Conservation (phyloP, 148 eudicot species). For the Salicornia ramosissima region DNA sequence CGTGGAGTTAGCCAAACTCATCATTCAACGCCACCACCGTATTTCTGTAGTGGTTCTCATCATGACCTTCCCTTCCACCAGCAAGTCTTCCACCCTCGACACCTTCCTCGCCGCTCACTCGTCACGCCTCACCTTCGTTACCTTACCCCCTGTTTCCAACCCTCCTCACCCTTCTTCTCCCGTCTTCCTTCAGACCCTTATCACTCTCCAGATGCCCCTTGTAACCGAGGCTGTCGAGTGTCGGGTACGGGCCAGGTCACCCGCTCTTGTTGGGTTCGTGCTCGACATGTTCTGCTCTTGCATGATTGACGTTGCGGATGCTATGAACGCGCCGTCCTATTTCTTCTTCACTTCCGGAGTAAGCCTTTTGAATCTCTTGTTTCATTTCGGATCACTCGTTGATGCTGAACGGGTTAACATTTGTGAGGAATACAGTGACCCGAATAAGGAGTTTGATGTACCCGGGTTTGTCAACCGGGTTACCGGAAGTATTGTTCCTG, state of each 20-base stretch:
- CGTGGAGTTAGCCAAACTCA: slow-evolving; percentile 43
- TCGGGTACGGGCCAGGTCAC: neutral
- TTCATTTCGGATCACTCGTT: slow-evolving; percentile 4
- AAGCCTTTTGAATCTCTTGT: slow-evolving; percentile 2
- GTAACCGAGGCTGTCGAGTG: slow-evolving; percentile 17
- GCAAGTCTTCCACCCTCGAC: neutral
- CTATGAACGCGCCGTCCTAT: slow-evolving; percentile 20
- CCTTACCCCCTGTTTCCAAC: slow-evolving; percentile 17
- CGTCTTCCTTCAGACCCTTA: neutral
- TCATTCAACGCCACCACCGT: slow-evolving; percentile 30
- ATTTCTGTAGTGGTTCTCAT: slow-evolving; percentile 34
- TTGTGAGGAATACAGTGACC: neutral
- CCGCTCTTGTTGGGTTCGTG: slow-evolving; percentile 16
- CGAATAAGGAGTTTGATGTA: neutral
- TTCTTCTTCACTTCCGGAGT: slow-evolving; percentile 30
- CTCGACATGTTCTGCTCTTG: slow-evolving; percentile 16
- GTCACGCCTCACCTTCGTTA: slow-evolving; percentile 14
- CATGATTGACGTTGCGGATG: slow-evolving; percentile 4
- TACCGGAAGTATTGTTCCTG: slow-evolving; percentile 7
- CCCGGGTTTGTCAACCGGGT: slow-evolving; percentile 28
- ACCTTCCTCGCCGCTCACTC: slow-evolving; percentile 21
- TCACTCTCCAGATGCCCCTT: slow-evolving; percentile 18
- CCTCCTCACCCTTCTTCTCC: neutral
- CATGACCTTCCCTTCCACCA: slow-evolving; percentile 26
- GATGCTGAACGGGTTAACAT: slow-evolving; percentile 2